These are phyloP conservation scores for Fomitopsis betulina DNA, from an alignment of 1,284 basidiomycete genomes.

Conservation along the genomic window DNA sequence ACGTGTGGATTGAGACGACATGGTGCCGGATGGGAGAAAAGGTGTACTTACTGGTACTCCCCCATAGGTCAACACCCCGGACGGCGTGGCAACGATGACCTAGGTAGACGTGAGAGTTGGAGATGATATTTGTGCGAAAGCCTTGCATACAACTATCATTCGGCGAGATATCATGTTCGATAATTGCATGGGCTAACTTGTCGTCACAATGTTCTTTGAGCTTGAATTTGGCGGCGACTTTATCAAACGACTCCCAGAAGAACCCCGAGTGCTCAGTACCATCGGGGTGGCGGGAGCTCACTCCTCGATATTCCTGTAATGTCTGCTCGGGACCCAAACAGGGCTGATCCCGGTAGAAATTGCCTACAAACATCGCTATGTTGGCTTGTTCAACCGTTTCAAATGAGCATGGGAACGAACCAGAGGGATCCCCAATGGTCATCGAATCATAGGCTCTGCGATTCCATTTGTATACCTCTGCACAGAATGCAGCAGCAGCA, in stretches of 20 bases:
- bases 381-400: background rate
- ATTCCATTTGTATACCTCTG: conserved; percentile 9
- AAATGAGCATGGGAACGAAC: background rate
- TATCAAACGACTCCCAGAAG: background rate
- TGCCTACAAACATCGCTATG: background rate
- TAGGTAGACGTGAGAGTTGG: background rate
- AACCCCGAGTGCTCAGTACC: background rate
- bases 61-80: conserved; percentile 16
- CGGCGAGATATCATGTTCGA: background rate
- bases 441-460: background rate
- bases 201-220: background rate
- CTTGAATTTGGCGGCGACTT: background rate
- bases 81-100: conserved; percentile 18
- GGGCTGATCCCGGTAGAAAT: background rate
- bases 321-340: background rate
- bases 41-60: conserved; percentile 16
- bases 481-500: conserved; percentile 5
- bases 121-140: background rate
- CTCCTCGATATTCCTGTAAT: background rate
- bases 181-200: conserved; percentile 3
- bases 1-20: background rate
- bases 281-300: background rate
- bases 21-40: background rate
- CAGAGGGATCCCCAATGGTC: too few relatives aligned
- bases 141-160: conserved; percentile 9